phyloP scores from a whole-genome alignment of 352 stramenopile species.

The Pythium dissotocum region DNA sequence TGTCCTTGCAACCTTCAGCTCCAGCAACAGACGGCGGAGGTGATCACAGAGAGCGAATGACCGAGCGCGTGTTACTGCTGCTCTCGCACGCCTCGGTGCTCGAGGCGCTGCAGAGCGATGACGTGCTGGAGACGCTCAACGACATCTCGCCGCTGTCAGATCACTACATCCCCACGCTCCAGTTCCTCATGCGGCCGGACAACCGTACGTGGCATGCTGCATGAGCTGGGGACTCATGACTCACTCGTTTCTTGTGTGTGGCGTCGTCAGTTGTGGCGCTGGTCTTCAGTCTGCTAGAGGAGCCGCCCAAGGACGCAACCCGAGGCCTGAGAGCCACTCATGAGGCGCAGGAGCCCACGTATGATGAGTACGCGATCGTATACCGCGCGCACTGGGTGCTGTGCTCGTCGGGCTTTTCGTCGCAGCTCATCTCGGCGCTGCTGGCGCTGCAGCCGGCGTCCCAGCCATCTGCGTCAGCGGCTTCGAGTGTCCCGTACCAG shows the following conservation, averaged over 20 bases:
- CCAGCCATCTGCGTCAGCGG: neutral
- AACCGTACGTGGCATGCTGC: slow-evolving; percentile 39
- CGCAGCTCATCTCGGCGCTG: slow-evolving; percentile 63
- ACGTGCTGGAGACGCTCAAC: slow-evolving; percentile 47
- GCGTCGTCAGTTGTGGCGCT: slow-evolving; percentile 40
- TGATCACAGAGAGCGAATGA: slow-evolving; percentile 28
- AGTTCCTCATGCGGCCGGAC: slow-evolving; percentile 64
- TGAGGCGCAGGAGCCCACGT: slow-evolving; percentile 37
- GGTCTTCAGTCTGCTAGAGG: slow-evolving; percentile 50
- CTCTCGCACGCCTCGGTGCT: slow-evolving; percentile 41
- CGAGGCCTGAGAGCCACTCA: neutral
- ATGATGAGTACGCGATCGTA: slow-evolving; percentile 58
- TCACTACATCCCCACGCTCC: slow-evolving; percentile 55
- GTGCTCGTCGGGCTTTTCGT: slow-evolving; percentile 55
- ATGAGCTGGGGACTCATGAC: neutral
- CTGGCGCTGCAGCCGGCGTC: slow-evolving; percentile 37
- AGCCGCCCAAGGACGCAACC: slow-evolving; percentile 27
- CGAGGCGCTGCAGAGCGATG: slow-evolving; percentile 47
- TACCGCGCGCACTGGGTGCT: slow-evolving; percentile 70
- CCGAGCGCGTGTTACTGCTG: slow-evolving; percentile 51
- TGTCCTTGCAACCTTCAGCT: neutral
- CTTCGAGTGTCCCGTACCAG: slow-evolving; percentile 12
- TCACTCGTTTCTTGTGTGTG: neutral
- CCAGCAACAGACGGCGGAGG: neutral
- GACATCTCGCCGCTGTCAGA: slow-evolving; percentile 54